These are phyloP conservation scores for Colletotrichum simmondsii DNA, from an alignment of 2,329 filamentous ascomycete genomes.

Conservation along the genomic window DNA sequence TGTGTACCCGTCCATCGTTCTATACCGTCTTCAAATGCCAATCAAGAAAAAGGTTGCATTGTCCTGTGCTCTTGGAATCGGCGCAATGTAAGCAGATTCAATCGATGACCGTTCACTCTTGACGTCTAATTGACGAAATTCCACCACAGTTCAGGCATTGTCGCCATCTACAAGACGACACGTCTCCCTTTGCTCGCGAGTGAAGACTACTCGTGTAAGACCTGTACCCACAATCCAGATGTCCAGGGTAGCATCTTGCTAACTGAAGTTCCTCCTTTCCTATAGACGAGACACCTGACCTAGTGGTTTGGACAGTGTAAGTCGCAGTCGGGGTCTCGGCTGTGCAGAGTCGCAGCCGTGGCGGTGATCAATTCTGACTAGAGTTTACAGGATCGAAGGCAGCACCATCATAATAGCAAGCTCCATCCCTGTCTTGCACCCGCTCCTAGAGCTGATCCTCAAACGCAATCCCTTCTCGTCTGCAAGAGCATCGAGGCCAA, in stretches of 20 bases:
- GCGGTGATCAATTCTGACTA: not conserved
- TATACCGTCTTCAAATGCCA: slow-evolving; percentile 50
- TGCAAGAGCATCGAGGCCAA: slow-evolving; percentile 4
- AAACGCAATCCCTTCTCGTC: slow-evolving; percentile 17
- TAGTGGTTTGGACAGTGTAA: slow-evolving; percentile 58
- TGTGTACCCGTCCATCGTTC: slow-evolving; percentile 50
- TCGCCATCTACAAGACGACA: slow-evolving; percentile 49
- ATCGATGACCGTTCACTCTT: not conserved
- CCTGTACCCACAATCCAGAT: not conserved
- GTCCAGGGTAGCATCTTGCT: not conserved
- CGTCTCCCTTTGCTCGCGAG: slow-evolving; percentile 43
- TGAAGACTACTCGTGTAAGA: slow-evolving; percentile 39
- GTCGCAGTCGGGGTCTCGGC: not conserved
- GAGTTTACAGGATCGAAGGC: slow-evolving; percentile 42
- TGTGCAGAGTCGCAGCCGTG: not conserved
- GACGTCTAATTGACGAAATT: not conserved
- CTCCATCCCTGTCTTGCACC: slow-evolving; percentile 47
- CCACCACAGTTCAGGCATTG: slow-evolving; percentile 36
- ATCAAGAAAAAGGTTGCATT: slow-evolving; percentile 53
- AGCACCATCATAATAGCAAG: slow-evolving; percentile 48
- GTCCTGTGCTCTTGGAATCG: slow-evolving; percentile 49
- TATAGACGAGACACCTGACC: slow-evolving; percentile 49
- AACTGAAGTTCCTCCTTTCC: not conserved
- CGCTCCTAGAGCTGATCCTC: slow-evolving; percentile 36
- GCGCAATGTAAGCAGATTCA: slow-evolving; percentile 44